These are phyloP conservation scores for Furcasterigmium sp. DNA, from an alignment of 2,329 filamentous ascomycete genomes.

Conservation along the genomic window DNA sequence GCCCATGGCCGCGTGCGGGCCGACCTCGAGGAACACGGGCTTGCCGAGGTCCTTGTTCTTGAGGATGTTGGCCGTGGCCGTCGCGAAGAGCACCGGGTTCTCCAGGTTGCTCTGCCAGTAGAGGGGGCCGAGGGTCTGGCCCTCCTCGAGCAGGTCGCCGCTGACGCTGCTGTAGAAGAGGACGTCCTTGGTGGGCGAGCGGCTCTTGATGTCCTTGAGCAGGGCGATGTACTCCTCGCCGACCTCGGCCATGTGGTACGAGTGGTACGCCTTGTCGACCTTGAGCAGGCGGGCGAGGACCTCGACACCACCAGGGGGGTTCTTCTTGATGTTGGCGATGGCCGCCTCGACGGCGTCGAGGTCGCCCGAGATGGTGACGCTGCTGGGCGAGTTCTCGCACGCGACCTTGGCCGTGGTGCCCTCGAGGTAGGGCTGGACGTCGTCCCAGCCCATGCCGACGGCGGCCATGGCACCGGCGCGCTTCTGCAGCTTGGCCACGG, in stretches of 20 bases:
- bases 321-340: constrained; percentile 20
- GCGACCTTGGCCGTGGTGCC: constrained; percentile 17
- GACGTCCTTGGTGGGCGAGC: not conserved
- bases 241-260: constrained; percentile 18
- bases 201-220: not conserved
- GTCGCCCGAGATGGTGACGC: constrained; percentile 20
- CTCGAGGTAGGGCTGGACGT: constrained; percentile 19
- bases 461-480: constrained; percentile 30
- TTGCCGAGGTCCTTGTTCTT: constrained; percentile 4
- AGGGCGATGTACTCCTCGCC: not conserved
- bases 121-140: constrained; percentile 20
- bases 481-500: constrained; percentile 7
- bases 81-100: constrained; percentile 36
- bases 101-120: constrained; percentile 43
- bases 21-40: constrained; percentile 40
- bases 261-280: constrained; percentile 38
- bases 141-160: not conserved
- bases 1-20: constrained; percentile 43
- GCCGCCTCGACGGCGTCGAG: constrained; percentile 15
- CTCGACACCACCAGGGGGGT: constrained; percentile 15
- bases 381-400: constrained; percentile 23
- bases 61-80: constrained; percentile 30
- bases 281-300: constrained; percentile 25
- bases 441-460: constrained; percentile 25
- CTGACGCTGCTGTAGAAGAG: constrained; percentile 7